Base-by-base conservation (phyloP, 768 basidiomycete species). In the Naganishia friedmannii region DNA sequence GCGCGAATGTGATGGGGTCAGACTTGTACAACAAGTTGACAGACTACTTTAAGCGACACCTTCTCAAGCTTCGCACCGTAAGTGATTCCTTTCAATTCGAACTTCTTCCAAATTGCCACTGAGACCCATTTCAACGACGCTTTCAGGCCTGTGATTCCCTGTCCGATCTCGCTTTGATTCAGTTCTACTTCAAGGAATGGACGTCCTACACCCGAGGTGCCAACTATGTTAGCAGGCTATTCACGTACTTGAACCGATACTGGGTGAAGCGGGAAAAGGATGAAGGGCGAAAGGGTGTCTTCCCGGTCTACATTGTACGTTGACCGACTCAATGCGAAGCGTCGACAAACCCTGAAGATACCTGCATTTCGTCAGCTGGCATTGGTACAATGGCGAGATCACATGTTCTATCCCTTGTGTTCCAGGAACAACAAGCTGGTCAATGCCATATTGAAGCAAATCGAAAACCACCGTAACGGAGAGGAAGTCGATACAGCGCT, bases 201-300 rank as follows among this genome's bases (percentile, higher is more conserved):
- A 90, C 91, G 76, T 86, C 93, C 53, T 98, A 97, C 83, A 99
- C 96, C 0, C 95, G 89, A 2, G 95, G 95, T 56, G 94, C 95
- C 0, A 93, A 91, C 78, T 98, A 96, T 79, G 92, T 97, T 82
- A 95, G 98, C 80, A 90, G 95, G 68, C 83, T 99, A 42, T 98
- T 98, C 84, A 94, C 92, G 2, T 98, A 98, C 83, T 86, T 99
- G 69, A 98, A 99, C 82, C 91, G 95, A 65, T 93, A 98, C 82
- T 99, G 96, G 96, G 95, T 99, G 53, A 95, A 94, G 83, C 86
- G 95, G 65, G 96, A 99, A 80, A 88, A 94, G 77, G 95, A 98
- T 76, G 95, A 98, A 81, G 96, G 96, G 19, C 85, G 94, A 76
- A 94, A 92, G 82, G 90, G 89, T 53, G 90, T 98, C 26, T 98